Percentiles rank a stretch among this genome's conserved stretches.
Conservation (phyloP, 768 basidiomycete genomes). For the Neoboletus subvelutipes region DNA sequence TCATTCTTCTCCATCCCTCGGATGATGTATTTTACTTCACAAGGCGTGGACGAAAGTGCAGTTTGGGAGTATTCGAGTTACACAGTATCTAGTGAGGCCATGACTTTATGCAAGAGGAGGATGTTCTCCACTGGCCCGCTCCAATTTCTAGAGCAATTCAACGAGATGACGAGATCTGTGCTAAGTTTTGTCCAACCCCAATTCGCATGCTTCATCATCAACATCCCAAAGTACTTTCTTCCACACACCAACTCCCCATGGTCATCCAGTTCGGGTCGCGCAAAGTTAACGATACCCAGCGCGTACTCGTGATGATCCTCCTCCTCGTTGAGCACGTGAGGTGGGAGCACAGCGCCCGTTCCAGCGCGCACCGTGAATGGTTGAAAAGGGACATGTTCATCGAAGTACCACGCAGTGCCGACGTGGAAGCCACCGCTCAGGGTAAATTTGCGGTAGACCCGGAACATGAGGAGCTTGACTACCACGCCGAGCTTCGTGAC, state of each 20-base stretch:
- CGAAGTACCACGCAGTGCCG: conserved; percentile 5
- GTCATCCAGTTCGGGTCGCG: not conserved
- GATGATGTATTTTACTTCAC: too few species aligned
- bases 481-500: conserved; percentile 16
- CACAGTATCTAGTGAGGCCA: too few species aligned
- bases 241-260: not conserved
- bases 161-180: conserved; percentile 3
- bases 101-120: conserved; percentile 2
- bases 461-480: conserved; percentile 10
- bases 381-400: not conserved
- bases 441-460: conserved; percentile 3
- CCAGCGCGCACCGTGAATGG: conserved; percentile 5
- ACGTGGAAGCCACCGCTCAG: conserved; percentile 5
- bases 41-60: too few species aligned
- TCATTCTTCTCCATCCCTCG: not conserved
- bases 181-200: conserved; percentile 12
- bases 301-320: conserved; percentile 3
- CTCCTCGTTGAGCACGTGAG: not conserved
- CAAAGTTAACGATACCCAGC: conserved; percentile 9
- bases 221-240: conserved; percentile 1
- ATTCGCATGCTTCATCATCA: conserved; percentile 5
- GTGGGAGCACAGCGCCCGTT: conserved; percentile 6
- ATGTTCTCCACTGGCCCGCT: not conserved
- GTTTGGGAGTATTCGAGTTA: too few species aligned
- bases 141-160: not conserved